Evolutionary conservation across 331 rosid species (phyloP), one percentile per base, ranked within the genome.

Genomic region (Phaseolus coccineus): DNA sequence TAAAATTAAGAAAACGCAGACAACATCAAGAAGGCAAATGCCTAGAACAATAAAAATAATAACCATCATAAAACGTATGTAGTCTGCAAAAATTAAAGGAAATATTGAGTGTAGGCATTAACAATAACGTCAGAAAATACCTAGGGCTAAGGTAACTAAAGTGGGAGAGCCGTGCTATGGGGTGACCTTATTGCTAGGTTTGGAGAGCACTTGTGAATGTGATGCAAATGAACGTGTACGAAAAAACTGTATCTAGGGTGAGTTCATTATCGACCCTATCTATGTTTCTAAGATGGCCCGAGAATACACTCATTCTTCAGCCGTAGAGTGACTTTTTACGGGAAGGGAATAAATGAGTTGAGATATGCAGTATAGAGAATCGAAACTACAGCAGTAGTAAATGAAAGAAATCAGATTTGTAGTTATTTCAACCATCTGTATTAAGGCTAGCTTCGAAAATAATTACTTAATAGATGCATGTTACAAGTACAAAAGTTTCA

Each of bases 51-150:
- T 4, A 24, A 5, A 62, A 44, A 19, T 39, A 58, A 77, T 56
- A 44, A 30, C 79, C 40, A 37, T 13, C 42, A 77, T 4, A 71
- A 71, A 77, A 71, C 8, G 77, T 19, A 71, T n/a, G 77, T 14
- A 65, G 57, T 65, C 56, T 46, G 77, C 14, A 65, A 68, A 65
- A 68, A 57, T 22, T 65, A 57, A 22, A 62, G 62, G 67, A 64
- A 69, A 69, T 39, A 55, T 59, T 16, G 71, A 53, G 59, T 71
- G 39, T 46, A 47, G 39, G 15, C 73, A 16, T 35, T 46, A 70
- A 70, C 71, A 69, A 64, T 46, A 27, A 68, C 50, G 57, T 37
- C 48, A 33, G 51, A 8, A 71, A 74, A 59, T 19, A 6, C 6
- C 5, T 35, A 4, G 7, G 39, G 39, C 39, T 35, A 35, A 35